A percentile compares a stretch with the other conserved stretches of the same genome.
phyloP scores from a whole-genome alignment of 148 eudicot species.

The Rhododendron ovatum region DNA sequence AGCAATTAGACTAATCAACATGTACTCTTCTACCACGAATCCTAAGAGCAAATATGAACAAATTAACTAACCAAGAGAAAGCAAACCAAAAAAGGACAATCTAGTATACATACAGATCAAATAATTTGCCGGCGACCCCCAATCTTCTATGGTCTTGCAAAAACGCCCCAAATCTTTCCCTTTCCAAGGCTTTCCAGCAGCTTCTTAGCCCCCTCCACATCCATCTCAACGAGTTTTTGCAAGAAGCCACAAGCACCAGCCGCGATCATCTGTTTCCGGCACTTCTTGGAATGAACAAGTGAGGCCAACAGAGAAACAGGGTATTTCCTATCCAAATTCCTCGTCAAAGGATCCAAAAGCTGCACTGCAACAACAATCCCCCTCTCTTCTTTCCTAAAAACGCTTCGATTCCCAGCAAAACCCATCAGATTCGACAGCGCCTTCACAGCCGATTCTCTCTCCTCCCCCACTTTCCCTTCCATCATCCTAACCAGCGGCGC shows the following conservation, averaged over 20 bases:
- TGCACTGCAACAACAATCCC: constrained; percentile 60
- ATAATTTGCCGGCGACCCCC: not conserved
- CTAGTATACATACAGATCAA: constrained; percentile 2
- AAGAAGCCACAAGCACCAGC: constrained; percentile 59
- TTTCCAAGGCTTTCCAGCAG: constrained; percentile 50
- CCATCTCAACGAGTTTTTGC: constrained; percentile 64
- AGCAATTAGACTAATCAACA: constrained; percentile 28
- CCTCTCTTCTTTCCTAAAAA: constrained; percentile 66
- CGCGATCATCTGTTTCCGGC: constrained; percentile 63
- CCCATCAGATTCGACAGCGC: constrained; percentile 50
- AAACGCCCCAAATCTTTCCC: constrained; percentile 88
- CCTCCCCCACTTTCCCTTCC: constrained; percentile 78
- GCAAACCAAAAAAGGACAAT: constrained; percentile 7
- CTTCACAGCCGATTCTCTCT: constrained; percentile 64
- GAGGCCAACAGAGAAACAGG: constrained; percentile 41
- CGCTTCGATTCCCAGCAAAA: constrained; percentile 48
- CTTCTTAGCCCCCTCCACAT: constrained; percentile 82
- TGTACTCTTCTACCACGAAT: constrained; percentile 36
- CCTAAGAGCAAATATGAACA: constrained; percentile 43
- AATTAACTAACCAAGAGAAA: constrained; percentile 11
- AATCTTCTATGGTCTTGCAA: constrained; percentile 38
- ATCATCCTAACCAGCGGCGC: constrained; percentile 52
- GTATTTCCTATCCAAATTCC: constrained; percentile 59
- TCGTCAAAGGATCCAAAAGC: constrained; percentile 55
- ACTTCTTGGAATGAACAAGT: constrained; percentile 56